These are phyloP conservation scores for Pholiota adiposa DNA, from an alignment of 1,284 basidiomycete genomes.

Conservation along the genomic window DNA sequence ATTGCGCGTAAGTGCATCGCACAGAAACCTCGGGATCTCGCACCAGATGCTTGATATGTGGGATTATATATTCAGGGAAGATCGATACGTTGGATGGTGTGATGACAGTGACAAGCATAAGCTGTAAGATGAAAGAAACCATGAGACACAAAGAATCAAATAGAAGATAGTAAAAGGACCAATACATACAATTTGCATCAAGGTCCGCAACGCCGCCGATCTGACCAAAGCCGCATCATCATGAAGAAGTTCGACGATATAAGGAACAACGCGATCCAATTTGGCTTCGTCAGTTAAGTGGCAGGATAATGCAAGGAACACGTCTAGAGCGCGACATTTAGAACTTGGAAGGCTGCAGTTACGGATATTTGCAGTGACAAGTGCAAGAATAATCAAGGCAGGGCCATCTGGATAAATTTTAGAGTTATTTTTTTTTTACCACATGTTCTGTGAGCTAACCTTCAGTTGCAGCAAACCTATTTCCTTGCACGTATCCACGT, in stretches of 20 bases:
- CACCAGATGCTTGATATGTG: constrained; percentile 83
- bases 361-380: constrained; percentile 90
- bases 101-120: constrained; percentile 86
- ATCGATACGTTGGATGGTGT: constrained; percentile 85
- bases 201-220: constrained; percentile 75
- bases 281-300: constrained; percentile 95
- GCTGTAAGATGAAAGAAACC: constrained; percentile 44
- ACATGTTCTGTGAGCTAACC: constrained; percentile 40
- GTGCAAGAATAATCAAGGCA: constrained; percentile 43
- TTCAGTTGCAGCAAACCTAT: constrained; percentile 65
- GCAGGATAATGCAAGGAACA: constrained; percentile 83
- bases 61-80: constrained; percentile 95
- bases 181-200: constrained; percentile 82
- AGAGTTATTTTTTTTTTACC: not conserved
- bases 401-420: constrained; percentile 37
- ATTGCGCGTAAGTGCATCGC: constrained; percentile 87
- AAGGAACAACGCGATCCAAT: constrained; percentile 92
- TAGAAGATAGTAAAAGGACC: constrained; percentile 3
- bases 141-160: not conserved
- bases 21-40: constrained; percentile 89
- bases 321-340: constrained; percentile 84
- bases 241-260: constrained; percentile 86
- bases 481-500: constrained; percentile 40
- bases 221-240: constrained; percentile 87
- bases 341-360: constrained; percentile 89